A percentile compares a stretch with the other conserved stretches of the same genome.
phyloP scores from a whole-genome alignment of 257 asterid genomes.

The Solanum acaule region DNA sequence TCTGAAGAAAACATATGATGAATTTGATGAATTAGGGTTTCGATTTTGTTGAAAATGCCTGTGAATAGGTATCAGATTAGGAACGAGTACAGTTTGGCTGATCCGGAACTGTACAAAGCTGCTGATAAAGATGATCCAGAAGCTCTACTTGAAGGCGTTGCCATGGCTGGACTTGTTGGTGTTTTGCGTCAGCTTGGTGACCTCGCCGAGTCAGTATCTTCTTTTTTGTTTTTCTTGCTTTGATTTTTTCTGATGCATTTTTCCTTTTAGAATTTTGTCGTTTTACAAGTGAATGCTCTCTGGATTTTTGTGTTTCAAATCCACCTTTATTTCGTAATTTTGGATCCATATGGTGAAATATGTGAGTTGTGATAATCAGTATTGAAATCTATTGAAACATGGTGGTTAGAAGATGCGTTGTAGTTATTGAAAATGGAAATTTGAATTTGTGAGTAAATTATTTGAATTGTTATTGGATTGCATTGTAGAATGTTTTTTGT shows the following conservation, averaged over 20 bases:
- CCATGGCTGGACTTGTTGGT: slow-evolving; percentile 99
- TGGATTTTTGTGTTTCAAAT: not conserved
- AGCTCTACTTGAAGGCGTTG: slow-evolving; percentile 93
- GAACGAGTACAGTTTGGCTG: slow-evolving; percentile 82
- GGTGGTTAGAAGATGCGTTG: not conserved
- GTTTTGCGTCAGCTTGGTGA: slow-evolving; percentile 97
- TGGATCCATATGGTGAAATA: not conserved
- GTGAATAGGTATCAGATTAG: slow-evolving; percentile 78
- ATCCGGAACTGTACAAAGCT: slow-evolving; percentile 75
- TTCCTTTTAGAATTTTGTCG: not conserved
- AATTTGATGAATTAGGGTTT: slow-evolving; percentile 19
- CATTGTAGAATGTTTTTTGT: not conserved
- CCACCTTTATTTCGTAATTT: not conserved
- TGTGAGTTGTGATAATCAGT: not conserved
- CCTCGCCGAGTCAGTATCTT: slow-evolving; percentile 72
- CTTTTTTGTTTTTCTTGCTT: not conserved
- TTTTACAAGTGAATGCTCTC: not conserved
- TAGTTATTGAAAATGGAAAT: not conserved
- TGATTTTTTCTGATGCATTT: not conserved
- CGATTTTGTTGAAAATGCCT: slow-evolving; percentile 45
- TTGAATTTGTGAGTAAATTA: not conserved
- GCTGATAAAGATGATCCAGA: slow-evolving; percentile 99
- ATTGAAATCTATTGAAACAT: not conserved
- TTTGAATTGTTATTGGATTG: not conserved
- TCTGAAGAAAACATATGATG: not conserved